Percentiles rank a stretch among this genome's conserved stretches.
phyloP scores from a whole-genome alignment of 441 rosid species.

The Jatropha multifida region DNA sequence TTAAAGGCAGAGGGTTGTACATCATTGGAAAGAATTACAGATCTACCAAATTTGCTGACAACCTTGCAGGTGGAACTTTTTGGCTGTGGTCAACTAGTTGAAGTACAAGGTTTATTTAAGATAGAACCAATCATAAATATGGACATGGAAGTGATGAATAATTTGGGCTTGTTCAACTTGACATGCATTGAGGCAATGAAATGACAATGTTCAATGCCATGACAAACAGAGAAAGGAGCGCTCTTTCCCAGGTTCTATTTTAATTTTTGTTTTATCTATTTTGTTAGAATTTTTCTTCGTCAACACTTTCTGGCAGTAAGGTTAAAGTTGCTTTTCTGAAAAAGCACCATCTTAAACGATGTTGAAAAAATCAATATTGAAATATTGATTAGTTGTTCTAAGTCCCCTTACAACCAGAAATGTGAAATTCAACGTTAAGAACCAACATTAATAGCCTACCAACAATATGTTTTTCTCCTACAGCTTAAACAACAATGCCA shows the following conservation, averaged over 20 bases:
- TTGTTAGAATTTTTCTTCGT: no score
- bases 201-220: conserved; percentile 11
- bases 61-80: conserved; percentile 14
- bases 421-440: no score
- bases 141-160: conserved; percentile 10
- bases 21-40: conserved; percentile 24
- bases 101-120: conserved; percentile 23
- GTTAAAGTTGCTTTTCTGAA: no score
- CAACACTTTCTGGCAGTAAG: no score
- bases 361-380: no score
- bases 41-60: conserved; percentile 16
- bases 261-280: no score
- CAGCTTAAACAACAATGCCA: no score
- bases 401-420: no score
- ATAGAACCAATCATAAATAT: conserved; percentile 14
- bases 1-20: conserved; percentile 23
- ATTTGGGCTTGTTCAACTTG: conserved; percentile 10
- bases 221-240: conserved; percentile 18
- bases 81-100: conserved; percentile 23
- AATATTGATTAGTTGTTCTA: no score
- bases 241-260: conserved; percentile 23
- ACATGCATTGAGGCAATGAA: neutral
- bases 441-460: no score
- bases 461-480: no score
- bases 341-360: no score